phyloP scores from a whole-genome alignment of 208 protist species.

The Trypanosoma avium region DNA sequence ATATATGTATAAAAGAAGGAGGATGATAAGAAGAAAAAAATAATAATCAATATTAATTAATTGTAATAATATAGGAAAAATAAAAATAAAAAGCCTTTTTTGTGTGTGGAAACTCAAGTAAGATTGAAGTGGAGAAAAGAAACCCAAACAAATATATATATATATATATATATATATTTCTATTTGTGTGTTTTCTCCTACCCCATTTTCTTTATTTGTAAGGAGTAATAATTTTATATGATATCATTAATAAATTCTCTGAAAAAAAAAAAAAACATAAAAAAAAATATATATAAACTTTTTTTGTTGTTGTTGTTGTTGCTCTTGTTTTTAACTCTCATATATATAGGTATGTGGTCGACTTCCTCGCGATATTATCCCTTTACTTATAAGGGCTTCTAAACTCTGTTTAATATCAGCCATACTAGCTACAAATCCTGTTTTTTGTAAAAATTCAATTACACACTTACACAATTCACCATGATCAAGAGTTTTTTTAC shows the following conservation, averaged over 20 bases:
- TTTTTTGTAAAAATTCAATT: constrained; percentile 23
- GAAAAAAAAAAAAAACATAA: constrained; percentile 15
- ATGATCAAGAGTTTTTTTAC: constrained; percentile 48
- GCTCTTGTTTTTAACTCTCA: constrained; percentile 16
- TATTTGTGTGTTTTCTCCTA: background rate
- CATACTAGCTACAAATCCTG: constrained; percentile 34
- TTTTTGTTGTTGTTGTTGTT: no score
- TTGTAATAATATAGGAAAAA: background rate
- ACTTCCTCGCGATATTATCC: constrained; percentile 47
- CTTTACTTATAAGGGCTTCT: constrained; percentile 67
- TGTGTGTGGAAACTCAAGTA: no score
- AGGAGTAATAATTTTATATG: no score
- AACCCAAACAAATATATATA: background rate
- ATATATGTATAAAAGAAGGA: background rate
- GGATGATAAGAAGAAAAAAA: background rate
- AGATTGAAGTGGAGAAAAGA: background rate
- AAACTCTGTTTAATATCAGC: constrained; percentile 63
- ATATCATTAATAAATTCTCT: no score
- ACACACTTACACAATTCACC: constrained; percentile 47
- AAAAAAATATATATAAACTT: background rate
- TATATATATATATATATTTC: no score
- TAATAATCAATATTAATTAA: background rate
- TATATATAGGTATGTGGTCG: constrained; percentile 32
- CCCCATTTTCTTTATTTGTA: background rate
- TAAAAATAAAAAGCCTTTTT: background rate